Conservation (phyloP, 495 filamentous ascomycete genomes). For the Tuber magnatum region DNA sequence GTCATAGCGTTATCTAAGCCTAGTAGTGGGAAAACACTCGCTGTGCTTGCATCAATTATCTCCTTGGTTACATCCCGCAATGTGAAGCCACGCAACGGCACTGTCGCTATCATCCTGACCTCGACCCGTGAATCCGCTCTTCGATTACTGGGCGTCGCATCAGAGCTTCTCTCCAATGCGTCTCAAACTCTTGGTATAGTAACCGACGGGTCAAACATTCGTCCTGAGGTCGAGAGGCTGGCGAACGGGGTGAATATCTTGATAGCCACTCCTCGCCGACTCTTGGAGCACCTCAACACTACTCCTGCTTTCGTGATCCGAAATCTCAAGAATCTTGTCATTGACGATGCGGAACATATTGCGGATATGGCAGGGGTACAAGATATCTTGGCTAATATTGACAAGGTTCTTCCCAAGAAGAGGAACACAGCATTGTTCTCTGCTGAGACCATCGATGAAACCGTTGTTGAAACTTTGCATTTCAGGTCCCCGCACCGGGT, state of each 20-base stretch:
- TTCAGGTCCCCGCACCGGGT: constrained; percentile 21
- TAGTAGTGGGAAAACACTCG: constrained; percentile 31
- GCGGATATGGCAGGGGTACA: constrained; percentile 12
- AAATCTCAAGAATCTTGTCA: constrained; percentile 26
- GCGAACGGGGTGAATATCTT: constrained; percentile 37
- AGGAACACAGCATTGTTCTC: constrained; percentile 27
- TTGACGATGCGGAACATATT: constrained; percentile 30
- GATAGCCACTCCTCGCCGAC: constrained; percentile 32
- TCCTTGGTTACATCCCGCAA: constrained; percentile 28
- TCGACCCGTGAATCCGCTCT: constrained; percentile 35
- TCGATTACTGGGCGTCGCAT: constrained; percentile 25
- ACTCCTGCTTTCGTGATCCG: constrained; percentile 29
- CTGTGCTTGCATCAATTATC: constrained; percentile 30
- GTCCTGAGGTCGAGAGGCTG: constrained; percentile 33
- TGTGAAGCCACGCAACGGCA: constrained; percentile 53
- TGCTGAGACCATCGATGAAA: constrained; percentile 6
- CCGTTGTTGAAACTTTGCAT: constrained; percentile 10
- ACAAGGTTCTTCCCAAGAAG: constrained; percentile 30
- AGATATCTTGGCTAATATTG: constrained; percentile 23
- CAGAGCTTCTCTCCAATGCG: constrained; percentile 33
- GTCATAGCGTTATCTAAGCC: constrained; percentile 30
- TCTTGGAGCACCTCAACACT: constrained; percentile 35
- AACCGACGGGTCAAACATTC: constrained; percentile 35
- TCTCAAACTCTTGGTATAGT: constrained; percentile 29
- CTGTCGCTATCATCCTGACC: constrained; percentile 56